A percentile compares a stretch with the other conserved stretches of the same genome.
These are phyloP conservation scores for Amphicarpaea edgeworthii DNA, from an alignment of 306 rosid species.

Conservation along the genomic window DNA sequence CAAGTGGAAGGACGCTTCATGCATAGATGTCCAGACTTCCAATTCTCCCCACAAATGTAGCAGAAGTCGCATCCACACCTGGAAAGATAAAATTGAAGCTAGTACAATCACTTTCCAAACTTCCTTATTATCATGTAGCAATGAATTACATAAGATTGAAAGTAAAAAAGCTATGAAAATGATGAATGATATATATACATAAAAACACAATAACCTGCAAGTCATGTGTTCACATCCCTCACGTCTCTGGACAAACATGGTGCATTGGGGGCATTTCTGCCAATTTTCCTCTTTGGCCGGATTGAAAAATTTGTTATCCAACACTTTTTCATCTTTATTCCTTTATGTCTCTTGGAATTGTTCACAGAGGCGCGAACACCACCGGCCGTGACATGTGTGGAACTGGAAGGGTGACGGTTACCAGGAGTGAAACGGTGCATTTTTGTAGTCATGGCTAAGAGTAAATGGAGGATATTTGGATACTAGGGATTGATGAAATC, in stretches of 20 bases:
- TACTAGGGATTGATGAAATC: too few relatives aligned
- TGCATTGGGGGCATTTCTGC: constrained; percentile 31
- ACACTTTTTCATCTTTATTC: neutral
- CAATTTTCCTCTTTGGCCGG: constrained; percentile 5
- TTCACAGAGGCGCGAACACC: too few relatives aligned
- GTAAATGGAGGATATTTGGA: too few relatives aligned
- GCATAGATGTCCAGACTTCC: constrained; percentile 33
- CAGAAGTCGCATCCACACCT: constrained; percentile 46
- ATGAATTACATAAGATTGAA: too few relatives aligned
- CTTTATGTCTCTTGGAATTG: neutral
- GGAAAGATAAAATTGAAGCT: neutral
- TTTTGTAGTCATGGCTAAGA: too few relatives aligned
- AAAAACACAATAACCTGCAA: too few relatives aligned
- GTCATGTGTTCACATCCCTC: constrained; percentile 25
- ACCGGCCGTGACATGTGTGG: too few relatives aligned
- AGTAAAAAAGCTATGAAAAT: too few relatives aligned
- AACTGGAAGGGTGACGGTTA: too few relatives aligned
- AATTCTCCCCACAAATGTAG: constrained; percentile 26
- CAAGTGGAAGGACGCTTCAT: neutral
- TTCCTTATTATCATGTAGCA: too few relatives aligned
- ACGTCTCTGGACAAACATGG: constrained; percentile 10
- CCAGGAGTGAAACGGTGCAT: too few relatives aligned
- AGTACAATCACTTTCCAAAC: neutral
- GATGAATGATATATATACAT: too few relatives aligned
- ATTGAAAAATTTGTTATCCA: constrained; percentile 3